Conservation (phyloP, 1,284 basidiomycete genomes). For the Pseudozyma sp. region DNA sequence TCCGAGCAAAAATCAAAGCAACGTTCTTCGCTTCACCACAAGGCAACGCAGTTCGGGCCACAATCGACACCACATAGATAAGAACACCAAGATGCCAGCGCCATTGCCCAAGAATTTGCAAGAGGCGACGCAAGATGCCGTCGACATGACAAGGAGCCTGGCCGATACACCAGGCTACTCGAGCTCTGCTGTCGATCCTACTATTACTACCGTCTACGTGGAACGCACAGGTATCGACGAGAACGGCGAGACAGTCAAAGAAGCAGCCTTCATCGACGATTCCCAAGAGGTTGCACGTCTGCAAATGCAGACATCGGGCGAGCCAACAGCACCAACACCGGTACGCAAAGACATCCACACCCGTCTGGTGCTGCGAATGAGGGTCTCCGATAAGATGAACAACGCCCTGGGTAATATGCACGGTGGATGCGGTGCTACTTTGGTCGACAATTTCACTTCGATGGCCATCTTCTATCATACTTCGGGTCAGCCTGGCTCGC, state of each 20-base stretch:
- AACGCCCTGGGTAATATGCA: slow-evolving; percentile 60
- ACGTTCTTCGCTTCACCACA: too few species aligned
- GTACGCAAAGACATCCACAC: slow-evolving; percentile 46
- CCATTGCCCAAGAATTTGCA: slow-evolving; percentile 33
- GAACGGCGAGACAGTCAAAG: slow-evolving; percentile 25
- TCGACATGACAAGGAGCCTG: slow-evolving; percentile 35
- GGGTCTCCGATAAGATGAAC: slow-evolving; percentile 53
- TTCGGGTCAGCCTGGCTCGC: slow-evolving; percentile 39
- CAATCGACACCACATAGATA: neutral
- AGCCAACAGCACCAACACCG: slow-evolving; percentile 11
- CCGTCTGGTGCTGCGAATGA: slow-evolving; percentile 49
- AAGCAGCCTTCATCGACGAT: slow-evolving; percentile 39
- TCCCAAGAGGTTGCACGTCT: slow-evolving; percentile 22
- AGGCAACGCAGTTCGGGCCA: neutral
- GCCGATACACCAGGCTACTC: slow-evolving; percentile 33
- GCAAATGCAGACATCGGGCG: slow-evolving; percentile 29
- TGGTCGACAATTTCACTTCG: slow-evolving; percentile 57
- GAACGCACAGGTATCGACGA: slow-evolving; percentile 43
- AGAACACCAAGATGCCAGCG: slow-evolving; percentile 25
- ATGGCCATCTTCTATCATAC: slow-evolving; percentile 52
- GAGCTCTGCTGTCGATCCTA: slow-evolving; percentile 32
- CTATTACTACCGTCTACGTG: slow-evolving; percentile 26
- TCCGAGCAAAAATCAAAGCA: too few species aligned
- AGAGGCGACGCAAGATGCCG: slow-evolving; percentile 47
- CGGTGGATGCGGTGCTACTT: slow-evolving; percentile 55